These are phyloP conservation scores for Helianthus annuus DNA, from an alignment of 129 eudicot species.

Conservation along the genomic window DNA sequence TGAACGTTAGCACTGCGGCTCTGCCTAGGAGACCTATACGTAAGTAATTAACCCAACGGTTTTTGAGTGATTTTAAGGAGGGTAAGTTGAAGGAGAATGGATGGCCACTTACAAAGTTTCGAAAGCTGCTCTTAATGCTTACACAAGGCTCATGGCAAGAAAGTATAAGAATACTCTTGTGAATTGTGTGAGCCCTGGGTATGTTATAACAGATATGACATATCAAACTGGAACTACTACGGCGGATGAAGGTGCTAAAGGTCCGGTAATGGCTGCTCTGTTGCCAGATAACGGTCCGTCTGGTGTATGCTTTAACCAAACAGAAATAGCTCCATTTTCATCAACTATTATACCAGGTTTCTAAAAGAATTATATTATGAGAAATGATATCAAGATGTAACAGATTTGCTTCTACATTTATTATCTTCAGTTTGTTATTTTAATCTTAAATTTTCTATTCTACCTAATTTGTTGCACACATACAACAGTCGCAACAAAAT, in stretches of 20 bases:
- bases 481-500: not conserved
- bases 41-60: not conserved
- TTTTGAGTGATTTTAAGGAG: conserved; percentile 5
- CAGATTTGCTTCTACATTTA: not conserved
- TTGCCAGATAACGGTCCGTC: conserved; percentile 2
- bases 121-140: conserved; percentile 18
- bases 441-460: too few species aligned
- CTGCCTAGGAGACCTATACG: conserved; percentile 14
- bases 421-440: too few species aligned
- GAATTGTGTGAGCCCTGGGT: not conserved
- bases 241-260: not conserved
- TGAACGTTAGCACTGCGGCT: not conserved
- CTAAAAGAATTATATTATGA: not conserved
- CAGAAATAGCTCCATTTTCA: not conserved
- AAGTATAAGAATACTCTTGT: not conserved
- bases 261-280: conserved; percentile 7
- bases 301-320: not conserved
- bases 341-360: not conserved
- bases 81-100: conserved; percentile 13
- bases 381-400: not conserved
- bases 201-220: not conserved
- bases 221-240: not conserved
- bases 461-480: too few species aligned
- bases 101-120: conserved; percentile 25
- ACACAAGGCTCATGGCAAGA: conserved; percentile 8